These are phyloP conservation scores for Paramecium sonneborni DNA, from an alignment of 73 alveolate genomes.

Conservation along the genomic window DNA sequence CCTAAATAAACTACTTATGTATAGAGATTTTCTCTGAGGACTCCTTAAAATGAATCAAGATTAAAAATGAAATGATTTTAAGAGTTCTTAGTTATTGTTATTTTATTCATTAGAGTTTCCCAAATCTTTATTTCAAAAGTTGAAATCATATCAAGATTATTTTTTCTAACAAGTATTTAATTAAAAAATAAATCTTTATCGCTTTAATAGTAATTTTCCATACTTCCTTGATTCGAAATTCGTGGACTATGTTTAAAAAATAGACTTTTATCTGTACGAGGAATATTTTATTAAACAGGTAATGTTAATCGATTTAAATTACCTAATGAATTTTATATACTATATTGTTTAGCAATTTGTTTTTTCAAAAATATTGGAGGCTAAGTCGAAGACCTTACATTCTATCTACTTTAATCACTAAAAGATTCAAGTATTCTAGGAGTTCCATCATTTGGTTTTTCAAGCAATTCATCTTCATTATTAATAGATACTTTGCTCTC, in stretches of 20 bases:
- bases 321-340: neutral
- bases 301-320: neutral
- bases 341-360: neutral
- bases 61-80: neutral
- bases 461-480: neutral
- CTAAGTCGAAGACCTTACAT: neutral
- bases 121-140: constrained; percentile 45
- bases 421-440: constrained; percentile 4
- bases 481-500: constrained; percentile 18
- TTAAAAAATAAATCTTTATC: constrained; percentile 33
- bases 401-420: neutral
- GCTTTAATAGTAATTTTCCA: neutral
- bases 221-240: neutral
- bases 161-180: neutral
- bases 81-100: neutral
- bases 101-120: constrained; percentile 29
- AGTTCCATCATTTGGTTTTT: neutral
- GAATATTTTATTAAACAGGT: neutral
- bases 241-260: constrained; percentile 1
- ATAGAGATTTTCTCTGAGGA: neutral
- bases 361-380: constrained; percentile 47
- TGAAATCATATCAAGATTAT: constrained; percentile 19
- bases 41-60: constrained; percentile 33
- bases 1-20: constrained; percentile 35
- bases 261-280: neutral